A percentile compares a stretch with the other conserved stretches of the same genome.
phyloP scores from a whole-genome alignment of 345 rosid genomes.

The Geranium rotundifolium region DNA sequence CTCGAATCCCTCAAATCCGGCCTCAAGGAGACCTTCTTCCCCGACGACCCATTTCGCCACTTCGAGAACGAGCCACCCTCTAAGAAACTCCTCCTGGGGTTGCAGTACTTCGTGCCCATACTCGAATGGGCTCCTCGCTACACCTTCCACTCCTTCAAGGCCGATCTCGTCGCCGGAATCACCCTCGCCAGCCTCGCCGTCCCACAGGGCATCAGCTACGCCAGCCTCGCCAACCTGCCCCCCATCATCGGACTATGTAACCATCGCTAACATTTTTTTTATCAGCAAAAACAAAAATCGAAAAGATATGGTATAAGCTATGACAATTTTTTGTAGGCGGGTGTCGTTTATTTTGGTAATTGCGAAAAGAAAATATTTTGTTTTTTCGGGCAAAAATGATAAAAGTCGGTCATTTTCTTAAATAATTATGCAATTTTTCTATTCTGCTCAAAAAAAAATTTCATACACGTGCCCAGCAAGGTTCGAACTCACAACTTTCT shows the following conservation, averaged over 20 bases:
- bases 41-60: slow-evolving; percentile 82
- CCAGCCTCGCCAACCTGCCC: slow-evolving; percentile 77
- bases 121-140: slow-evolving; percentile 89
- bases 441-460: too few relatives aligned
- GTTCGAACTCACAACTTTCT: too few relatives aligned
- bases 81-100: slow-evolving; percentile 38
- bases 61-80: slow-evolving; percentile 58
- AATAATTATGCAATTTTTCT: too few relatives aligned
- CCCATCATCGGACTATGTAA: slow-evolving; percentile 91
- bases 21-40: slow-evolving; percentile 79
- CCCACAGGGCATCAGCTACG: slow-evolving; percentile 97
- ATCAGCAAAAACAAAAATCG: too few relatives aligned
- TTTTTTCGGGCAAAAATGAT: too few relatives aligned
- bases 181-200: slow-evolving; percentile 94
- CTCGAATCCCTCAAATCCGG: slow-evolving; percentile 43
- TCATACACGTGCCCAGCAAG: too few relatives aligned
- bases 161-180: slow-evolving; percentile 77
- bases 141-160: slow-evolving; percentile 58
- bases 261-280: background rate
- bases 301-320: too few relatives aligned
- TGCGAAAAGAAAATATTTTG: too few relatives aligned
- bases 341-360: too few relatives aligned
- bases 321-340: too few relatives aligned
- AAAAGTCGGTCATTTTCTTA: too few relatives aligned
- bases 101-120: slow-evolving; percentile 65